Base-by-base conservation (phyloP, 345 rosid genomes). In the Linum tenue region DNA sequence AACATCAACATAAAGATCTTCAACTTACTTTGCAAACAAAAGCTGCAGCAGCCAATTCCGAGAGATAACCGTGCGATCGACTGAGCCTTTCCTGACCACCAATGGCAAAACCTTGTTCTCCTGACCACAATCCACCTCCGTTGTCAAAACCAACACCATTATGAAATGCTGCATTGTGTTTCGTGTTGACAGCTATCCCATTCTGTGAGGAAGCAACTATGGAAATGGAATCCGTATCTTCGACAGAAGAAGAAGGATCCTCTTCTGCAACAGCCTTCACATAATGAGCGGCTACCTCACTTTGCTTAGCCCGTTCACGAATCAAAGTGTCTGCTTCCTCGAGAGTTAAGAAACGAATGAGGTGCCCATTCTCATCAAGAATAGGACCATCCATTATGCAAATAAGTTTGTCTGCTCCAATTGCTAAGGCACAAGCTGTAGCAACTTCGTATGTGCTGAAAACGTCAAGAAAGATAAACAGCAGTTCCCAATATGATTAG, bases 381-480 rank as follows among this genome's bases (percentile, higher is more conserved):
- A 92, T 85, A n/a, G 96, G 96, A 69, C 96, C 98, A 65, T 92
- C 97, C 73, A 88, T 84, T 62, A 88, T 72, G 70, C 96, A 88
- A 55, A 92, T 87, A 80, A 92, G 98, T 79, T 92, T 92, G 72
- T 92, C 97, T 67, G 97, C 98, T 64, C 81, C 91, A 76, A 92
- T 84, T 41, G 98, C 96, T 68, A 88, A 73, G 62, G 98, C 98
- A 83, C 98, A 92, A 39, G 98, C 97, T 31, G 98, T 92, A 60
- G 98, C 98, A 44, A 92, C 98, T 83, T 92, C 98, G 69, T 88
- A 92, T 58, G 96, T 90, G 86, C 97, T 92, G 88, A 77, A 67
- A 75, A 22, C 31, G 37, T 12, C 44, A 50, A 57, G 51, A 67
- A 71, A 77, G 63, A 55, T 56, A 69, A 37, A 7, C 16, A 58